Base-by-base conservation (phyloP, 2,329 filamentous ascomycete species). In the Lachnellula cervina region DNA sequence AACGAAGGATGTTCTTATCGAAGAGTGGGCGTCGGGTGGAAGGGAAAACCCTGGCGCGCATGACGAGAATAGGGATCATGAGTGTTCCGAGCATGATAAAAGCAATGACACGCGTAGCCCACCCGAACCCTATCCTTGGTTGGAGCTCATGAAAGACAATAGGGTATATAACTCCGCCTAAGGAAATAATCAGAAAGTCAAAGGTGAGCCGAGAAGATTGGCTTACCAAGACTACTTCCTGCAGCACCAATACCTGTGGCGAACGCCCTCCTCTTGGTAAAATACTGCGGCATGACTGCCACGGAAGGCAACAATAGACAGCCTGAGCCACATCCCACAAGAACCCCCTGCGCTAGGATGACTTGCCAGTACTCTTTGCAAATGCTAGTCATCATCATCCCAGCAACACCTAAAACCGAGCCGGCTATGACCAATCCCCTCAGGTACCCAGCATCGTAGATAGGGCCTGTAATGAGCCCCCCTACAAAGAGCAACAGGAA, bases 281-380 rank as follows among this genome's bases (percentile, higher is more conserved):
- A 61, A 25, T 66, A 63, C 11, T 86, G 85, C 4, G 84, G 80
- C 2, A 89, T 72, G 3, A 87, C 79, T 1, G 86, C 81, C 34
- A 89, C 76, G 25, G 43, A 79, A 76, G 0, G 87, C 82, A 48
- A 84, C 80, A 69, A 87, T 89, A 5, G 88, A 70, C 58, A 77
- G 82, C 3, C 77, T 74, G 8, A 19, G 19, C 60, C 62, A 1
- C 76, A 58, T 5, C 79, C 79, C 25, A 76, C 61, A 49, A 77
- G 77, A 34, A 81, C 53, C 16, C 80, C 81, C 64, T 83, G 81
- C 1, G 77, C 71, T 13, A 83, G 70, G 38, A 83, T 70, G 42
- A 82, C 66, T 61, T 81, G 77, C 75, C 76, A 81, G 68, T 81
- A 81, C 49, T 71, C 4, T 75, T 77, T 62, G 38, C 59, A 64